Evolutionary conservation across 257 asterid genomes (phyloP), one percentile per base, ranked within the genome.

Genomic region (Nicotiana knightiana): DNA sequence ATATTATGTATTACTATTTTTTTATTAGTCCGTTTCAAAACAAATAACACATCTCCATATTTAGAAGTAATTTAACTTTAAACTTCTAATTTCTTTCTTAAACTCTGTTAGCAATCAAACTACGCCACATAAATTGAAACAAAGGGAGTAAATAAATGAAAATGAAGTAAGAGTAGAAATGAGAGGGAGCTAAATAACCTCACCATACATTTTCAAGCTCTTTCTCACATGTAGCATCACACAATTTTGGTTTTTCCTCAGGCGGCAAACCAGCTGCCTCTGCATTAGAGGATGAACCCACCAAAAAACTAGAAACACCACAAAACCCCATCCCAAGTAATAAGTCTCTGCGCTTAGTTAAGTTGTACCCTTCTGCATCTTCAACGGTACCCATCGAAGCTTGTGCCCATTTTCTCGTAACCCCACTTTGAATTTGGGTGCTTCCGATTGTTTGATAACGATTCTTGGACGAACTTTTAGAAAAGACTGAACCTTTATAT

Each of bases 191-290:
- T 80, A 81, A 82, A 87, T 88, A 86, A 84, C 84, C 93, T 93
- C 96, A 90, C 96, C 96, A 88, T 93, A 93, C 97, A 90, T 93
- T 93, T 91, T 91, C 96, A 87, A 93, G 95, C 97, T 93, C 97
- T 89, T 94, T 94, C 89, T 84, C 95, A 86, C 99, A 96, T 33
- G 81, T 86, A 62, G 86, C 93, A 24, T 96, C 97, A 30, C 99
- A 96, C 53, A 93, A 89, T 88, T 81, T 96, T 53, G 98, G 98
- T 82, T 94, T 93, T 63, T 96, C 93, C 85, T 96, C 98, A 1
- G 93, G 98, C 51, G 99, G 98, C 90, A 96, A 89, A 54, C 98
- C 98, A 87, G 96, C 97, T 32, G 97, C 97, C 77, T 87, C 88
- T 54, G 89, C 87, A 82, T 81, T 81, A 83, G 81, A 64, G 39